These are phyloP conservation scores for Styphnolobium japonicum DNA, from an alignment of 306 rosid species.

Conservation along the genomic window DNA sequence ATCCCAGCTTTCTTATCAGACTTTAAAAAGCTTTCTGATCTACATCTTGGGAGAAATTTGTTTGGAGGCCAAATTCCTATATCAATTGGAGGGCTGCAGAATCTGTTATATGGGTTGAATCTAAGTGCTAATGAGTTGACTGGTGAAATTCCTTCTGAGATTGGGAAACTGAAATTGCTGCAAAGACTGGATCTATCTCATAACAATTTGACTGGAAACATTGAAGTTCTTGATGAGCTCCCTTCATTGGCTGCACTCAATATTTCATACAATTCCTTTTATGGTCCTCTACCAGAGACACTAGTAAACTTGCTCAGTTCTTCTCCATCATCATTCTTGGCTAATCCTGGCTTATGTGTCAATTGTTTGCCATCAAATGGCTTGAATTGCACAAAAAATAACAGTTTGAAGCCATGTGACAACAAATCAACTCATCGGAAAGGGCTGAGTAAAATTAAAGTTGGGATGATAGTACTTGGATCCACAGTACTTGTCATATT, in stretches of 20 bases:
- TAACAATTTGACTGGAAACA: constrained; percentile 50
- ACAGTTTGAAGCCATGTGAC: constrained; percentile 34
- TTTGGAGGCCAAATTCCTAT: constrained; percentile 55
- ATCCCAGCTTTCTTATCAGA: constrained; percentile 43
- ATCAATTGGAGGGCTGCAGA: constrained; percentile 39
- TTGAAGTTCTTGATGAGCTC: constrained; percentile 24
- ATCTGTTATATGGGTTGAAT: constrained; percentile 39
- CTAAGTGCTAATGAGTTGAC: constrained; percentile 49
- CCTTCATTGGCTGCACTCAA: constrained; percentile 31
- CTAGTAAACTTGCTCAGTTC: constrained; percentile 34
- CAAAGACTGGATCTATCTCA: constrained; percentile 40
- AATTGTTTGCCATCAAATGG: constrained; percentile 21
- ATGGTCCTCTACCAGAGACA: constrained; percentile 43
- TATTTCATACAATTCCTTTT: constrained; percentile 49
- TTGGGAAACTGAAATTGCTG: constrained; percentile 19
- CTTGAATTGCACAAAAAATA: constrained; percentile 15
- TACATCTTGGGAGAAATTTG: constrained; percentile 55
- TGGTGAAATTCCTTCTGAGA: constrained; percentile 44
- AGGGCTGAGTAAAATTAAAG: constrained; percentile 26
- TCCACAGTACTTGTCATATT: constrained; percentile 14
- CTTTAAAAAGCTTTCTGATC: constrained; percentile 35
- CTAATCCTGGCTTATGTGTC: constrained; percentile 47
- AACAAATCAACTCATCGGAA: constrained; percentile 17
- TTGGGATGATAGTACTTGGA: constrained; percentile 45
- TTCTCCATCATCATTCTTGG: constrained; percentile 38